These are phyloP conservation scores for Zychaea mexicana DNA, from an alignment of 371 early-diverging fungal species.

Conservation along the genomic window DNA sequence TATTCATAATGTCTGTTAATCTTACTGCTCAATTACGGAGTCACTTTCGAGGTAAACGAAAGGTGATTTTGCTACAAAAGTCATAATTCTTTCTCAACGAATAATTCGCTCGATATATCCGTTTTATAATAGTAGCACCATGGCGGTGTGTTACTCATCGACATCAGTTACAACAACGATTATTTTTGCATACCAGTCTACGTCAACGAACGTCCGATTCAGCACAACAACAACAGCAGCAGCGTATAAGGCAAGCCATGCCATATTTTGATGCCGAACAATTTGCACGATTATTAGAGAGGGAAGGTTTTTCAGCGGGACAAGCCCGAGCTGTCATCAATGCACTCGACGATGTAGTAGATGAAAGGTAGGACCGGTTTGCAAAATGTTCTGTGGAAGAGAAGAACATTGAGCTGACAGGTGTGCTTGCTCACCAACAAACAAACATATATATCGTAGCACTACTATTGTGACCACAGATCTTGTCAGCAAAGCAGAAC, in stretches of 20 bases:
- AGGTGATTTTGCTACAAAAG: too few species aligned
- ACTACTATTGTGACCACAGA: conserved; percentile 61
- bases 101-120: neutral
- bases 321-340: conserved; percentile 82
- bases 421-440: neutral
- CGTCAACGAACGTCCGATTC: neutral
- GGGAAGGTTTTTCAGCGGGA: conserved; percentile 73
- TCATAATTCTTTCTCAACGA: too few species aligned
- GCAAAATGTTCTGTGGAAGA: too few species aligned
- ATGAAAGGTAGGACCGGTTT: conserved; percentile 71
- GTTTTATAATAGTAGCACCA: neutral
- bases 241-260: conserved; percentile 22
- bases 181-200: neutral
- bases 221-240: neutral
- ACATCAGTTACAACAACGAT: neutral
- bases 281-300: conserved; percentile 74
- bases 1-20: too few species aligned
- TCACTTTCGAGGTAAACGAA: neutral
- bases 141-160: neutral
- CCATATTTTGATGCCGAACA: conserved; percentile 77
- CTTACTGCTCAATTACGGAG: neutral
- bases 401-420: too few species aligned
- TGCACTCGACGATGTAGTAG: conserved; percentile 75
- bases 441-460: conserved; percentile 18
- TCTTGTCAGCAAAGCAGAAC: conserved; percentile 82